Conservation (phyloP, 495 filamentous ascomycete genomes). For the Letharia lupina region DNA sequence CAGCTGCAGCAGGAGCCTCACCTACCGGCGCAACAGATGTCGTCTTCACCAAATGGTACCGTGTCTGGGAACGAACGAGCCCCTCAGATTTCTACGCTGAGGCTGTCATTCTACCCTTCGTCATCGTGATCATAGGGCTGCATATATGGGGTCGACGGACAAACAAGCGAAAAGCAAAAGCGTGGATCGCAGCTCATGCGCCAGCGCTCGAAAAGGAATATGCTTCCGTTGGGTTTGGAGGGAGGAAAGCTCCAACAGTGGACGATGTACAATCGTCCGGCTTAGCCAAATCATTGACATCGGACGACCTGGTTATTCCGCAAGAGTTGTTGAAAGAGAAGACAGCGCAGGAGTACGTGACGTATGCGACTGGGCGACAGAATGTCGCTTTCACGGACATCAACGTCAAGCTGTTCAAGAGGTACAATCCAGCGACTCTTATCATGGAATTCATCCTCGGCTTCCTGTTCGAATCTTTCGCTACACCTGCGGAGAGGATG, state of each 20-base stretch:
- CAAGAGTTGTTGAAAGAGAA: slow-evolving; percentile 72
- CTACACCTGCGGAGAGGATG: slow-evolving; percentile 56
- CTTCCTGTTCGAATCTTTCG: slow-evolving; percentile 73
- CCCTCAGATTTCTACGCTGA: slow-evolving; percentile 79
- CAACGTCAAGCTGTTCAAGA: slow-evolving; percentile 71
- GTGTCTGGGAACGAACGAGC: slow-evolving; percentile 80
- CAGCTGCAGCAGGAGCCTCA: slow-evolving; percentile 38
- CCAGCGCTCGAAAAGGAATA: slow-evolving; percentile 72
- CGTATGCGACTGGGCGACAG: slow-evolving; percentile 89
- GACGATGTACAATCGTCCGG: slow-evolving; percentile 39
- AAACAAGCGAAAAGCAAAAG: slow-evolving; percentile 70
- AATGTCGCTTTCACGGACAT: slow-evolving; percentile 89
- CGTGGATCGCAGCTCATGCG: slow-evolving; percentile 70
- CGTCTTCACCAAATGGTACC: slow-evolving; percentile 93
- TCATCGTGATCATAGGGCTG: slow-evolving; percentile 63
- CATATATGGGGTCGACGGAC: slow-evolving; percentile 75
- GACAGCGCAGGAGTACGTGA: slow-evolving; percentile 69
- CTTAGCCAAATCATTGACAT: slow-evolving; percentile 30
- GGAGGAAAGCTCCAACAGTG: slow-evolving; percentile 30
- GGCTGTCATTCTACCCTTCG: slow-evolving; percentile 66
- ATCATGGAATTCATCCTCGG: slow-evolving; percentile 56
- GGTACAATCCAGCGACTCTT: slow-evolving; percentile 77
- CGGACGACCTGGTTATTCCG: slow-evolving; percentile 34
- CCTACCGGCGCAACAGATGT: slow-evolving; percentile 37
- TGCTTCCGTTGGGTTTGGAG: slow-evolving; percentile 74